A percentile compares a stretch with the other conserved stretches of the same genome.
Evolutionary conservation across 495 filamentous ascomycete genomes (phyloP).

Genomic region (Choiromyces venosus): DNA sequence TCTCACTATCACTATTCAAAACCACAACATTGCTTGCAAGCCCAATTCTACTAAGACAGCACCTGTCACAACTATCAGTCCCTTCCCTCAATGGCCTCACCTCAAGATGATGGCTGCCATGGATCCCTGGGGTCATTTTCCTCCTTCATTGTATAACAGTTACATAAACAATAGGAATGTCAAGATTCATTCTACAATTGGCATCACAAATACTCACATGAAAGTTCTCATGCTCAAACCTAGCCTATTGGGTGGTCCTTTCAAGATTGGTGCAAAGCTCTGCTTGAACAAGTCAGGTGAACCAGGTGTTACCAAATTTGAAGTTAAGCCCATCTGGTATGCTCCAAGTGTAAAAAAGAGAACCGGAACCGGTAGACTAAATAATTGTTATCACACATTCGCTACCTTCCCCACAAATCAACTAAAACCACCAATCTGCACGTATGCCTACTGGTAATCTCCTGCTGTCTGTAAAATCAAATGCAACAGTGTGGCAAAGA

Average conservation of each 20-base stretch:
- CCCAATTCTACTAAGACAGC: constrained; percentile 96
- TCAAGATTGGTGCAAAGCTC: no score
- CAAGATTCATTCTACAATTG: constrained; percentile 90
- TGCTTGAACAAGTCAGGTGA: no score
- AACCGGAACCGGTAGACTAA: constrained; percentile 69
- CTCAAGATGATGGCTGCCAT: constrained; percentile 94
- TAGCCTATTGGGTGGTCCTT: constrained; percentile 69
- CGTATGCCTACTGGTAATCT: no score
- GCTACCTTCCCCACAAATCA: no score
- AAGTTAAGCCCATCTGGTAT: constrained; percentile 94
- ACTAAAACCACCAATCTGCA: no score
- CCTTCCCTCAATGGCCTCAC: constrained; percentile 83
- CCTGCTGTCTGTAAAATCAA: no score
- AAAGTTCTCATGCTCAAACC: constrained; percentile 88
- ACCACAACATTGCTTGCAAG: constrained; percentile 74
- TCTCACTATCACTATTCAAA: constrained; percentile 82
- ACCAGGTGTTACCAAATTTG: constrained; percentile 93
- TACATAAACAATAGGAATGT: constrained; percentile 64
- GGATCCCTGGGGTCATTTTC: constrained; percentile 88
- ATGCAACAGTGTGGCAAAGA: no score
- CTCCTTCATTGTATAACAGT: constrained; percentile 71
- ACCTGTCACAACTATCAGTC: constrained; percentile 79
- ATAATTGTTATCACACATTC: neutral
- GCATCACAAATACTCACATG: constrained; percentile 94
- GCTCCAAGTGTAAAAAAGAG: constrained; percentile 88